Base-by-base conservation (phyloP, 2,329 filamentous ascomycete genomes). In the Paracamarosporium sp. region DNA sequence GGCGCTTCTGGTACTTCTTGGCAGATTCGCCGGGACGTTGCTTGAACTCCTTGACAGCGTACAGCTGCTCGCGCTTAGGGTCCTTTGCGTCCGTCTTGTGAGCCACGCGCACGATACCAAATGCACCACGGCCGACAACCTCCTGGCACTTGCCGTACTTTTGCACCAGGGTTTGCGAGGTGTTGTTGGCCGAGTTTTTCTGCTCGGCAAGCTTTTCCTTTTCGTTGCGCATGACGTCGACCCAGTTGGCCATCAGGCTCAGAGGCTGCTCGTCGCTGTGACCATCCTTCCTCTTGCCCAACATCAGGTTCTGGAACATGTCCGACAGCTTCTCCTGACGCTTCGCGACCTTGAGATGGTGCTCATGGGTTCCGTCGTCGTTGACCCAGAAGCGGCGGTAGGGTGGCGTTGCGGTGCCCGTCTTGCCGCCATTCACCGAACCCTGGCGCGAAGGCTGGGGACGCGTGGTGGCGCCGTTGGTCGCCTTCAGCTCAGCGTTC, bases 71-170 rank as follows among this genome's bases (percentile, higher is more conserved):
- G 56, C 85, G 82, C 68, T 86, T 88, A 28, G 83, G 84, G 67
- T 92, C 90, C 69, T 89, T 91, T 13, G 92, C 90, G 59, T 96
- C 85, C 60, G 92, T 90, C 80, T 99, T 99, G 85, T 98, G 95
- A 15, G 94, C 97, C 77, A 98, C 97, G 60, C 95, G 88, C 63
- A 99, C 95, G 62, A 99, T 96, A 56, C 95, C 95, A 77, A 99
- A 99, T 40, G 95, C 95, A 60, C 95, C 95, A 35, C 94, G 92
- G 20, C 95, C 95, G 24, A 99, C 92, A 31, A 99, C 88, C 76
- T 99, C 95, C 74, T 98, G 94, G 74, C 95, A 98, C 80, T 98
- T 98, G 68, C 95, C 95, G 75, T 99, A 99, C 76, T 98, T 98
- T 73, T 98, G 92, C 1, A 95, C 91, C 47, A 99, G 82, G 0